phyloP scores from a whole-genome alignment of 2,329 filamentous ascomycete genomes.

The Pestalotiopsis sp. region DNA sequence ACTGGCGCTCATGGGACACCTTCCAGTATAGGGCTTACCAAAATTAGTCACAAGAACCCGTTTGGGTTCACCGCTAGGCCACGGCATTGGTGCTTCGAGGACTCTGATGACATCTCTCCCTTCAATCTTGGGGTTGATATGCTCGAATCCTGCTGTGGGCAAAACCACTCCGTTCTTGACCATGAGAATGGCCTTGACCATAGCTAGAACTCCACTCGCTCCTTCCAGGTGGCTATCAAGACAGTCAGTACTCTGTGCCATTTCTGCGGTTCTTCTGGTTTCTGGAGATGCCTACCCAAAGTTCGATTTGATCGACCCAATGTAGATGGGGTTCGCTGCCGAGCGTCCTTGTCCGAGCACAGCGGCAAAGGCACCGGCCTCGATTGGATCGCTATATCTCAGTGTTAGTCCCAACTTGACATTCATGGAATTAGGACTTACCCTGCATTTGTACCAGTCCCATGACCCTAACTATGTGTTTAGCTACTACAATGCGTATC shows the following conservation, averaged over 20 bases:
- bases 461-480: slow-evolving; percentile 24
- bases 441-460: slow-evolving; percentile 37
- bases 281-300: slow-evolving; percentile 19
- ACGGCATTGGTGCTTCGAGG: not conserved
- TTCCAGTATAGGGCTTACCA: no score
- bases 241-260: no score
- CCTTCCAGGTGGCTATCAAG: slow-evolving; percentile 30
- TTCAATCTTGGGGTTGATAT: slow-evolving; percentile 30
- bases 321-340: slow-evolving; percentile 25
- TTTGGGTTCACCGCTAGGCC: not conserved
- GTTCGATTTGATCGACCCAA: slow-evolving; percentile 40
- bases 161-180: slow-evolving; percentile 33
- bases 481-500: not conserved
- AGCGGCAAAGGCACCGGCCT: slow-evolving; percentile 22
- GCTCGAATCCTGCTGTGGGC: slow-evolving; percentile 30
- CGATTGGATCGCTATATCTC: slow-evolving; percentile 17
- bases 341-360: slow-evolving; percentile 17
- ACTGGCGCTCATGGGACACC: no score
- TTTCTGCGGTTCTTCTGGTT: not conserved
- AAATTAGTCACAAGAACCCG: not conserved
- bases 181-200: slow-evolving; percentile 33
- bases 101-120: not conserved
- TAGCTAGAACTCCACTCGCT: slow-evolving; percentile 31
- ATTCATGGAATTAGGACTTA: slow-evolving; percentile 32
- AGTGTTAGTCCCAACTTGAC: not conserved